These are phyloP conservation scores for Platanthera zijinensis DNA, from an alignment of 106 monocot species.

Conservation along the genomic window DNA sequence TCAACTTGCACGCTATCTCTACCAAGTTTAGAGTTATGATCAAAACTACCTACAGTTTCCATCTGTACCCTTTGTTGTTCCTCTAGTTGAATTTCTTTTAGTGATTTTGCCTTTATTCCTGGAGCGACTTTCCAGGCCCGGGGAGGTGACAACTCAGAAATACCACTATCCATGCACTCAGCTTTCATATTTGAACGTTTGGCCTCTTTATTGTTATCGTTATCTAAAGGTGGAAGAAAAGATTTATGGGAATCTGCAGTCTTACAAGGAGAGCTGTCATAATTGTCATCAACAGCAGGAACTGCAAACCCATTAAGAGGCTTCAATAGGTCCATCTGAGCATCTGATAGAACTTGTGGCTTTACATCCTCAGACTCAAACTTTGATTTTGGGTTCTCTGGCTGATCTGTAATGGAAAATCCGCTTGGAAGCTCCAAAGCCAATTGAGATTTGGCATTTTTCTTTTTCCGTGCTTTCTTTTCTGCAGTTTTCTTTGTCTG, in stretches of 20 bases:
- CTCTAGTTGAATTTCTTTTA: slow-evolving; percentile 88
- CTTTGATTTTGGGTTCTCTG: slow-evolving; percentile 32
- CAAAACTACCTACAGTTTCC: slow-evolving; percentile 38
- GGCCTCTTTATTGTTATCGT: slow-evolving; percentile 9
- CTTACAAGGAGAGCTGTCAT: not conserved
- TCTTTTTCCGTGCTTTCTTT: slow-evolving; percentile 83
- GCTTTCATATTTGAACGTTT: slow-evolving; percentile 15
- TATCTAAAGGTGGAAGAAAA: slow-evolving; percentile 1
- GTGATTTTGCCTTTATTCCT: slow-evolving; percentile 69
- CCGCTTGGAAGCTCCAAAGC: slow-evolving; percentile 24
- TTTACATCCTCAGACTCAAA: slow-evolving; percentile 24
- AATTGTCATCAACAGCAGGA: not conserved
- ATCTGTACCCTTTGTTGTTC: slow-evolving; percentile 54
- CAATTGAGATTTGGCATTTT: slow-evolving; percentile 35
- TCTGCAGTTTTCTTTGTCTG: slow-evolving; percentile 53
- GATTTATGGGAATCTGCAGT: slow-evolving; percentile 14
- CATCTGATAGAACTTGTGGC: not conserved
- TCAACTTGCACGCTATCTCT: slow-evolving; percentile 15
- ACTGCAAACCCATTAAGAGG: not conserved
- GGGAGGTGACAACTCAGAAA: slow-evolving; percentile 10
- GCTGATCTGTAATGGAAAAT: slow-evolving; percentile 21
- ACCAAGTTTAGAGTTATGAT: slow-evolving; percentile 15
- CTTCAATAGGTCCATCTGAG: not conserved
- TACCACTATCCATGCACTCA: slow-evolving; percentile 15
- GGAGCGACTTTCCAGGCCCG: slow-evolving; percentile 77